Conservation (phyloP, 106 monocot species). For the Dendrobium huoshanense region DNA sequence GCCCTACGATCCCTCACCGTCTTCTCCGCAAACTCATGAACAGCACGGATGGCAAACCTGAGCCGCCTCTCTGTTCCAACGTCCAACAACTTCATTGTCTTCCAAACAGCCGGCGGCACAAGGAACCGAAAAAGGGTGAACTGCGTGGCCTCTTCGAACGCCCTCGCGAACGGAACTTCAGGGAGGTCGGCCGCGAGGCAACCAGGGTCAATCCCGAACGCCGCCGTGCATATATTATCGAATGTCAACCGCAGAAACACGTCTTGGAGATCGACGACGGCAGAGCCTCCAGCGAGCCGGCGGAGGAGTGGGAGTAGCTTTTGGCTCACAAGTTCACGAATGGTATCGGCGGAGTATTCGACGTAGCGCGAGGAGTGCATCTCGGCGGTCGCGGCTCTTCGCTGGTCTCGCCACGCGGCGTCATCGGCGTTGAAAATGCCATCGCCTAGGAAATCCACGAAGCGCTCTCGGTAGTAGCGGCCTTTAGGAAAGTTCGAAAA, state of each 20-base stretch:
- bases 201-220: slow-evolving; percentile 73
- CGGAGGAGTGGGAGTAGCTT: slow-evolving; percentile 46
- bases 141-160: slow-evolving; percentile 83
- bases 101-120: slow-evolving; percentile 85
- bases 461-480: slow-evolving; percentile 66
- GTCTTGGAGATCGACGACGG: slow-evolving; percentile 56
- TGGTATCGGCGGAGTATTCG: slow-evolving; percentile 31
- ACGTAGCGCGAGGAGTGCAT: slow-evolving; percentile 69
- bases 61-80: slow-evolving; percentile 63
- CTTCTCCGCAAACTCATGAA: slow-evolving; percentile 69
- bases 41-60: slow-evolving; percentile 26
- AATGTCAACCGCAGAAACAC: slow-evolving; percentile 85
- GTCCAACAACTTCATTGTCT: slow-evolving; percentile 37
- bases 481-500: slow-evolving; percentile 94
- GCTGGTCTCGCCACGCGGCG: slow-evolving; percentile 61
- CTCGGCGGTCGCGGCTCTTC: slow-evolving; percentile 60
- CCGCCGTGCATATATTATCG: slow-evolving; percentile 83
- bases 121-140: slow-evolving; percentile 64
- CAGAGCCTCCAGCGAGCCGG: not conserved
- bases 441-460: slow-evolving; percentile 74
- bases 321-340: slow-evolving; percentile 38
- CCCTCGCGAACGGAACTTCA: slow-evolving; percentile 56
- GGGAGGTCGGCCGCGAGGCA: slow-evolving; percentile 60
- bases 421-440: slow-evolving; percentile 97
- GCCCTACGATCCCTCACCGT: slow-evolving; percentile 52